Evolutionary conservation across 2,329 filamentous ascomycete species (phyloP), one percentile per base, ranked within the genome.

Genomic region (Geosmithia flava): DNA sequence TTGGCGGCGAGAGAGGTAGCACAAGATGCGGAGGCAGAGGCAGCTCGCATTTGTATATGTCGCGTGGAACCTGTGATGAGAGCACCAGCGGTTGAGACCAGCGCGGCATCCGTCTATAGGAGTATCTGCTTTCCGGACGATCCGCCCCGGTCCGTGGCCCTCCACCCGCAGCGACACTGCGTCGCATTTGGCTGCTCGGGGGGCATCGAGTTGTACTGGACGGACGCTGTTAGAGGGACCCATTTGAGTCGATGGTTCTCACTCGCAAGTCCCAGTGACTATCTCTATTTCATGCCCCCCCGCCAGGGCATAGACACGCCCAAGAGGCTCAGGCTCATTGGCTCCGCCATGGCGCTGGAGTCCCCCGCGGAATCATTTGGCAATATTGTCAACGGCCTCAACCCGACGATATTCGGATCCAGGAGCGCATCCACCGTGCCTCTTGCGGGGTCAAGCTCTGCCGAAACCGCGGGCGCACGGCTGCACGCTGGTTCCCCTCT

Each of bases 111-210:
- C 42, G 52, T 62, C 40, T 64, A 62, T 55, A 66, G 70, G 41
- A 68, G 75, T 51, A 56, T 85, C 41, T 82, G 80, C 56, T 77
- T 73, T 2, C 62, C 72, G 39, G 74, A 83, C 47, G 78, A 83
- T 52, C 76, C 76, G 16, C 81, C 81, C 13, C 72, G 76, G n/a
- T 81, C 77, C 40, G 72, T 84, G 10, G 75, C 80, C 1, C 75
- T 85, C 33, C 83, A 76, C 53, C 80, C 80, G n/a, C 75, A 80
- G 49, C 70, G 77, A 44, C 71, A 72, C 46, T 83, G 78, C 53
- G 75, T 83, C 33, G 80, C 79, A 8, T 85, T 83, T 63, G 81
- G 81, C 15, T 82, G 77, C 52, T 71, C 72, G 13, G 68, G 72
- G 7, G 76, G 80, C 1, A 76, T 84, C 47, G 80, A 84, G 56